These are phyloP conservation scores for Westerdykella sp. DNA, from an alignment of 2,329 filamentous ascomycete species.

Conservation along the genomic window DNA sequence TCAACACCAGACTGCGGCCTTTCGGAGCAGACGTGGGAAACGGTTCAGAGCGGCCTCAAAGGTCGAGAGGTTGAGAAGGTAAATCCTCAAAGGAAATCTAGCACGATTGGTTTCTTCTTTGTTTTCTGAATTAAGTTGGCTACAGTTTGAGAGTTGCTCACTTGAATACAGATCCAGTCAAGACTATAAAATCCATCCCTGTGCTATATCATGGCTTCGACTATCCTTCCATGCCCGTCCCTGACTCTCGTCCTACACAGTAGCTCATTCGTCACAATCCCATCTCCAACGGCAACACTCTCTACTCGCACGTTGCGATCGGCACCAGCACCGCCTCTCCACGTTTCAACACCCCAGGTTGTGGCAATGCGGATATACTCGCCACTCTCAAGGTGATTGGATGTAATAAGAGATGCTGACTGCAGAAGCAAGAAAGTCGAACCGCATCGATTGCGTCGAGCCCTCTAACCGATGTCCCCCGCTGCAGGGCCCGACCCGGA, in stretches of 20 bases:
- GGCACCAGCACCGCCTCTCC: slow-evolving; percentile 15
- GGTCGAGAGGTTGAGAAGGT: no score
- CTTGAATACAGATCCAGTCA: no score
- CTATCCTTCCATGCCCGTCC: slow-evolving; percentile 14
- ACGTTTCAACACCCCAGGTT: slow-evolving; percentile 16
- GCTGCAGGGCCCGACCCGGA: slow-evolving; percentile 11
- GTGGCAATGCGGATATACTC: slow-evolving; percentile 1
- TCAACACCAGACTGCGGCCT: no score
- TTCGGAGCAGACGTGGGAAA: no score
- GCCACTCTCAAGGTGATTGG: not conserved
- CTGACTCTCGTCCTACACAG: slow-evolving; percentile 2
- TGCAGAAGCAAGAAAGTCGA: not conserved
- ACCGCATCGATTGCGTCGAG: slow-evolving; percentile 1
- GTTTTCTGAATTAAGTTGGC: no score
- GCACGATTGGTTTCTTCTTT: no score
- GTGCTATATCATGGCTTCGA: slow-evolving; percentile 16
- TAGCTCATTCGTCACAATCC: no score
- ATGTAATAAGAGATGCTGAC: not conserved
- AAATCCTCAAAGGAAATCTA: no score
- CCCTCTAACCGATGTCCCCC: slow-evolving; percentile 4
- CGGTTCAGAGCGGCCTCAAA: no score
- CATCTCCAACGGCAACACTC: not conserved
- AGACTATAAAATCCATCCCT: slow-evolving; percentile 13
- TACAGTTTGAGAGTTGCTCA: no score
- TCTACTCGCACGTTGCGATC: slow-evolving; percentile 14